phyloP scores from a whole-genome alignment of 176 grass and related monocot species.

The Carex parvula region DNA sequence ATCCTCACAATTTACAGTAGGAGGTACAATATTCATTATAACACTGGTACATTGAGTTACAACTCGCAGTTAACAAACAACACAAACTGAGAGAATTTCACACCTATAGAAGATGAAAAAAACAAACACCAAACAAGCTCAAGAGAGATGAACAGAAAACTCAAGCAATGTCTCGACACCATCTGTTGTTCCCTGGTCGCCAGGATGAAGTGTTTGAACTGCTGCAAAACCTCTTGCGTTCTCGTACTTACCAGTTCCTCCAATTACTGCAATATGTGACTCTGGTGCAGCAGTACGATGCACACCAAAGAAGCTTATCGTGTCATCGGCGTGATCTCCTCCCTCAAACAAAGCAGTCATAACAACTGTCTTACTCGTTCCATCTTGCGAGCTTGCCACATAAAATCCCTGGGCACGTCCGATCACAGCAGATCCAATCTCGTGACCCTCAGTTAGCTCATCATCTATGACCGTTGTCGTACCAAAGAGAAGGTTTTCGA shows the following conservation, averaged over 20 bases:
- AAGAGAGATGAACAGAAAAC: slow-evolving; percentile 56
- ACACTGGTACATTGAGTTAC: background rate
- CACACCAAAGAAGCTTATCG: slow-evolving; percentile 62
- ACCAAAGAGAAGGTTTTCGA: slow-evolving; percentile 55
- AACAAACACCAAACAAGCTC: slow-evolving; percentile 14
- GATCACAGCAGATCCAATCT: slow-evolving; percentile 48
- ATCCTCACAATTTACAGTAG: slow-evolving; percentile 1
- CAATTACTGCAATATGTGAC: slow-evolving; percentile 60
- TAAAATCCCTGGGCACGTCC: slow-evolving; percentile 72
- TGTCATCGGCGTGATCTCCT: slow-evolving; percentile 39
- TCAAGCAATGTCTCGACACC: slow-evolving; percentile 61
- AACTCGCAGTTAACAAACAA: background rate
- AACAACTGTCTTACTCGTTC: slow-evolving; percentile 60
- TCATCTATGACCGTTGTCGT: slow-evolving; percentile 69
- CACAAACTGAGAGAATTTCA: background rate
- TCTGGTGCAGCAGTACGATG: slow-evolving; percentile 43
- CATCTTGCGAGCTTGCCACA: slow-evolving; percentile 68
- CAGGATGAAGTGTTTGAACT: slow-evolving; percentile 47
- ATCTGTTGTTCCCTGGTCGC: slow-evolving; percentile 46
- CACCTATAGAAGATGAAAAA: background rate
- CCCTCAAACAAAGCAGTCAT: slow-evolving; percentile 60
- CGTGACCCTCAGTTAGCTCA: slow-evolving; percentile 59
- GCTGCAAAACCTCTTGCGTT: slow-evolving; percentile 61
- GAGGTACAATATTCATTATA: slow-evolving; percentile 7
- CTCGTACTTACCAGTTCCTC: slow-evolving; percentile 71